Percentiles rank a stretch among this genome's conserved stretches.
These are phyloP conservation scores for Neoboletus brunneissimus DNA, from an alignment of 768 basidiomycete species.

Conservation along the genomic window DNA sequence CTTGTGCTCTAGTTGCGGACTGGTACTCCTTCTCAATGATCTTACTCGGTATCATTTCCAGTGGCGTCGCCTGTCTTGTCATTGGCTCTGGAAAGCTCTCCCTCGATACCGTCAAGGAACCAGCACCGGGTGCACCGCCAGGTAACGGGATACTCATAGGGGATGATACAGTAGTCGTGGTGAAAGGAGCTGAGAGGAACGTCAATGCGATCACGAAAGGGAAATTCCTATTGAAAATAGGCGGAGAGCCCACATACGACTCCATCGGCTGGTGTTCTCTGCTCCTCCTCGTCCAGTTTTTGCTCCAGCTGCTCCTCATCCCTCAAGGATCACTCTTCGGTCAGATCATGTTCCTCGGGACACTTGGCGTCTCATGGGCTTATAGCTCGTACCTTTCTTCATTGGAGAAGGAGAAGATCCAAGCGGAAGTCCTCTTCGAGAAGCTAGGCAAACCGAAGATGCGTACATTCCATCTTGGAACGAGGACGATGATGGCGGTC, in stretches of 20 bases:
- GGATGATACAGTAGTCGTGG: constrained; percentile 24
- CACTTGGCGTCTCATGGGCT: constrained; percentile 34
- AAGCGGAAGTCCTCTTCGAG: constrained; percentile 17
- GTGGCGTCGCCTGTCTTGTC: constrained; percentile 28
- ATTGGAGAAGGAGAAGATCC: constrained; percentile 36
- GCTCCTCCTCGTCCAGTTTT: constrained; percentile 33
- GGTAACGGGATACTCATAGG: constrained; percentile 33
- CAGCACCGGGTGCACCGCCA: constrained; percentile 25
- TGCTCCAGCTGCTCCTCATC: constrained; percentile 35
- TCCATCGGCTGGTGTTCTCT: constrained; percentile 30
- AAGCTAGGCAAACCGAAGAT: constrained; percentile 15
- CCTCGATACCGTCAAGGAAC: constrained; percentile 13
- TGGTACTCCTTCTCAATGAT: constrained; percentile 35
- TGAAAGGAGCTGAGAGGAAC: constrained; percentile 32
- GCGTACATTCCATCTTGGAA: constrained; percentile 22
- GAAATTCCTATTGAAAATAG: constrained; percentile 23
- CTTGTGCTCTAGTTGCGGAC: constrained; percentile 27
- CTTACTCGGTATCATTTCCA: constrained; percentile 33
- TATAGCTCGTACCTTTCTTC: constrained; percentile 37
- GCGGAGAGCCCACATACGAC: constrained; percentile 12
- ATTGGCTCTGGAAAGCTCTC: constrained; percentile 30
- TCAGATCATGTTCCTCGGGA: constrained; percentile 33
- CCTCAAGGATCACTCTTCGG: constrained; percentile 36
- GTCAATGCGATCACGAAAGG: constrained; percentile 35
- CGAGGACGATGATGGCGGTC: constrained; percentile 24